phyloP scores from a whole-genome alignment of 495 filamentous ascomycete species.

The Tuber calosporum region DNA sequence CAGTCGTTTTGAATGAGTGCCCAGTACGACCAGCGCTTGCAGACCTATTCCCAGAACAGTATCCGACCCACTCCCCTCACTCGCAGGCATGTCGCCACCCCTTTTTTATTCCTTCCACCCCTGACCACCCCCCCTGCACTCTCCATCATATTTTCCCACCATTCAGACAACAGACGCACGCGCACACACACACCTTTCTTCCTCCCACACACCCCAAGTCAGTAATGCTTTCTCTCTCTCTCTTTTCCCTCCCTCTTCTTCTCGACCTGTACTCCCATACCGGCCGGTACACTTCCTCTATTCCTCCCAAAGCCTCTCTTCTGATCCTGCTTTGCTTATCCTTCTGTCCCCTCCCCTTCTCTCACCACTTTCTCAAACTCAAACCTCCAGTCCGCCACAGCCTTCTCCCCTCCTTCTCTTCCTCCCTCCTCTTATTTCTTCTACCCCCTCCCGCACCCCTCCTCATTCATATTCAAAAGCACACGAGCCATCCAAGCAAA shows the following conservation, averaged over 20 bases:
- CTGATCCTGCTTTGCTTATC: constrained; percentile 31
- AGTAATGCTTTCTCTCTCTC: constrained; percentile 42
- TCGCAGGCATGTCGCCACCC: constrained; percentile 36
- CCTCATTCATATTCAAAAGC: constrained; percentile 32
- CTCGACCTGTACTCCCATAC: constrained; percentile 42
- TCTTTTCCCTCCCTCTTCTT: constrained; percentile 41
- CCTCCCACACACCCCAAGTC: constrained; percentile 43
- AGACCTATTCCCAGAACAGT: constrained; percentile 36
- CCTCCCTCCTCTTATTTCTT: constrained; percentile 37
- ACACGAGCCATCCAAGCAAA: constrained; percentile 31
- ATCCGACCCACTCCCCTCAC: constrained; percentile 27
- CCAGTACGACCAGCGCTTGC: constrained; percentile 35
- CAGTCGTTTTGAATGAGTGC: constrained; percentile 16
- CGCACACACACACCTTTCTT: constrained; percentile 28
- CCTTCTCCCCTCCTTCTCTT: too few relatives aligned
- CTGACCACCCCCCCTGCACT: constrained; percentile 43
- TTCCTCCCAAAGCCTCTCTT: constrained; percentile 38
- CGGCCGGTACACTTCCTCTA: constrained; percentile 45
- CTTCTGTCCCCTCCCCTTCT: constrained; percentile 32
- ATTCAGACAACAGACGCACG: constrained; percentile 39
- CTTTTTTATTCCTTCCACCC: constrained; percentile 32
- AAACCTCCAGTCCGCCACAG: constrained; percentile 19
- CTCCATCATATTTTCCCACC: constrained; percentile 44
- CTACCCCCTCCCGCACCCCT: constrained; percentile 35
- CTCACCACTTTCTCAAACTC: constrained; percentile 6